Percentiles rank a stretch among this genome's conserved stretches.
Evolutionary conservation across 371 early-diverging fungal genomes (phyloP).

Genomic region (Mortierella sp.): DNA sequence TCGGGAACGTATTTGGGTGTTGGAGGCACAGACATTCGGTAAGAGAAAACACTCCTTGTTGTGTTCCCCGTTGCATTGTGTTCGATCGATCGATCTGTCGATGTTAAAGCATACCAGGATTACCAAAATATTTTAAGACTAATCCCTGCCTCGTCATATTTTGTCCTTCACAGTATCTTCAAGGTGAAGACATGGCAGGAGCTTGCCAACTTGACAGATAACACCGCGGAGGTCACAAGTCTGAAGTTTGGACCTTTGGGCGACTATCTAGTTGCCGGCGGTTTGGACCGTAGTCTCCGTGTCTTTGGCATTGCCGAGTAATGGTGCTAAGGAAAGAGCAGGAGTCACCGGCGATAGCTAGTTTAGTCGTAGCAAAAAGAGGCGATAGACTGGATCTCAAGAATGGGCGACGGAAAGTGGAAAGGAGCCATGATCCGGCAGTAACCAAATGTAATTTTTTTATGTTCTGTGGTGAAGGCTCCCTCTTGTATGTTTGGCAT

Average conservation of each 20-base stretch:
- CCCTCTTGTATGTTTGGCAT: too few species aligned
- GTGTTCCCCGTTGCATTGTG: not conserved
- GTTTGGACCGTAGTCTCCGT: conserved; percentile 74
- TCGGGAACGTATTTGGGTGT: conserved; percentile 88
- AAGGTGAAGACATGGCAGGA: conserved; percentile 85
- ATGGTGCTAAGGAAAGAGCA: not conserved
- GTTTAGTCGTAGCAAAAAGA: not conserved
- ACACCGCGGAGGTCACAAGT: conserved; percentile 69
- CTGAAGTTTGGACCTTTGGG: conserved; percentile 73
- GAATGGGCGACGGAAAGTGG: too few species aligned
- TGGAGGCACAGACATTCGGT: conserved; percentile 75
- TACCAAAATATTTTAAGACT: not conserved
- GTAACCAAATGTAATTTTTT: too few species aligned
- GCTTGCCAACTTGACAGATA: conserved; percentile 67
- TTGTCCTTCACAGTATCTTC: conserved; percentile 57
- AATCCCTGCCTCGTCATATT: too few species aligned
- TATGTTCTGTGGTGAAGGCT: too few species aligned
- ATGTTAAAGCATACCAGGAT: not conserved
- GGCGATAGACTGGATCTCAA: not conserved
- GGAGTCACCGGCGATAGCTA: not conserved
- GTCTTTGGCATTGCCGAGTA: conserved; percentile 61
- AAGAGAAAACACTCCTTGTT: conserved; percentile 2
- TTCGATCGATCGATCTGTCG: not conserved
- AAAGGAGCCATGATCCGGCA: too few species aligned
- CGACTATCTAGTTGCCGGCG: conserved; percentile 64